Conservation (phyloP, 148 eudicot genomes). For the Rheum nobile region DNA sequence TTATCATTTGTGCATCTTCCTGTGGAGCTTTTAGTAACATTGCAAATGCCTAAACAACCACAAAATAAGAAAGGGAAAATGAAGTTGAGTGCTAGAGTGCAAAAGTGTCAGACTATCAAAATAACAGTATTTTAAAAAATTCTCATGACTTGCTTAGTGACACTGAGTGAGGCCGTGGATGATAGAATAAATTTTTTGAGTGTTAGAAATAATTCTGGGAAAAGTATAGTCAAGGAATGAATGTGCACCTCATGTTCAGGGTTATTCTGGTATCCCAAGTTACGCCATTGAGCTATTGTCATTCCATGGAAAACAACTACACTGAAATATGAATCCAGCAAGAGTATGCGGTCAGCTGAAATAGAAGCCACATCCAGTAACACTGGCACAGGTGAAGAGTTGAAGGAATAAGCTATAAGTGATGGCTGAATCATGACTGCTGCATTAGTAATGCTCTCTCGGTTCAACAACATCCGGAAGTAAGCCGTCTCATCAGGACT, state of each 20-base stretch:
- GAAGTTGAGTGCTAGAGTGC: not conserved
- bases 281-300: conserved; percentile 96
- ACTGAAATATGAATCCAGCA: conserved; percentile 88
- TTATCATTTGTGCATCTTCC: conserved; percentile 69
- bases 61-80: not conserved
- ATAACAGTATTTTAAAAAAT: no score
- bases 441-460: conserved; percentile 74
- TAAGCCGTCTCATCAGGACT: conserved; percentile 99
- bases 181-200: no score
- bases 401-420: conserved; percentile 76
- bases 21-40: conserved; percentile 71
- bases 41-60: conserved; percentile 52
- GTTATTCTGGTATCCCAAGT: conserved; percentile 83
- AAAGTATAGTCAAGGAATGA: not conserved
- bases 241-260: conserved; percentile 66
- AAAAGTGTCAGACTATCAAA: not conserved
- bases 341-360: conserved; percentile 73
- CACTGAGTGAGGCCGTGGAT: not conserved
- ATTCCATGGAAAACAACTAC: conserved; percentile 93
- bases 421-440: conserved; percentile 97
- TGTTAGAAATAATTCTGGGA: not conserved
- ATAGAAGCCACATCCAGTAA: conserved; percentile 82
- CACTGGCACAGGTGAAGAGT: conserved; percentile 75
- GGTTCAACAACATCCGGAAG: conserved; percentile 81
- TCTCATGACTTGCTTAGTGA: not conserved